These are phyloP conservation scores for Botrytis byssoidea DNA, from an alignment of 2,329 filamentous ascomycete genomes.

Conservation along the genomic window DNA sequence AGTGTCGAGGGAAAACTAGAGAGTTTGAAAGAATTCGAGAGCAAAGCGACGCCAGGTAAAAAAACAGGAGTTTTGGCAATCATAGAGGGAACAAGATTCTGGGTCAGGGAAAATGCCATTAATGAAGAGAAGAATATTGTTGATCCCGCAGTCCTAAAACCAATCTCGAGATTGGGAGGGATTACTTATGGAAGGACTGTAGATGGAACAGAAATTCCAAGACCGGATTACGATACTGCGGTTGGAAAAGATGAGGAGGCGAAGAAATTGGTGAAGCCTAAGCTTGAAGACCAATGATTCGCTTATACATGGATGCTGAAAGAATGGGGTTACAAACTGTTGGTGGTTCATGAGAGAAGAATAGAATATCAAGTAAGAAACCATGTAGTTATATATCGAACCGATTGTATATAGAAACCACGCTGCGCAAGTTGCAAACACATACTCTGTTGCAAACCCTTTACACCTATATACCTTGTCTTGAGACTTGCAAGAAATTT, in stretches of 20 bases:
- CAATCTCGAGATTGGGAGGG: slow-evolving; percentile 77
- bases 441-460: background rate
- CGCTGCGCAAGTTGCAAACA: background rate
- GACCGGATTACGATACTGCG: slow-evolving; percentile 50
- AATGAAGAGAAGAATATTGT: slow-evolving; percentile 73
- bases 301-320: background rate
- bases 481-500: background rate
- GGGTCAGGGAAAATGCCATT: slow-evolving; percentile 84
- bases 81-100: slow-evolving; percentile 82
- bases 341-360: background rate
- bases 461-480: background rate
- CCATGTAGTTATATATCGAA: background rate
- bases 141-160: slow-evolving; percentile 71
- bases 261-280: slow-evolving; percentile 55
- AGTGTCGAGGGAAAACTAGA: slow-evolving; percentile 78
- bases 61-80: slow-evolving; percentile 73
- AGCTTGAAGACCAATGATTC: slow-evolving; percentile 42
- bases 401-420: background rate
- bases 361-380: background rate
- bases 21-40: slow-evolving; percentile 74
- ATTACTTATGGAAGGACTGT: slow-evolving; percentile 76
- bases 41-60: slow-evolving; percentile 65
- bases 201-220: slow-evolving; percentile 68
- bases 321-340: background rate
- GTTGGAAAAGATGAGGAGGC: slow-evolving; percentile 52